A percentile compares a stretch with the other conserved stretches of the same genome.
phyloP scores from a whole-genome alignment of 2,329 filamentous ascomycete species.

The Xylaria multiplex region DNA sequence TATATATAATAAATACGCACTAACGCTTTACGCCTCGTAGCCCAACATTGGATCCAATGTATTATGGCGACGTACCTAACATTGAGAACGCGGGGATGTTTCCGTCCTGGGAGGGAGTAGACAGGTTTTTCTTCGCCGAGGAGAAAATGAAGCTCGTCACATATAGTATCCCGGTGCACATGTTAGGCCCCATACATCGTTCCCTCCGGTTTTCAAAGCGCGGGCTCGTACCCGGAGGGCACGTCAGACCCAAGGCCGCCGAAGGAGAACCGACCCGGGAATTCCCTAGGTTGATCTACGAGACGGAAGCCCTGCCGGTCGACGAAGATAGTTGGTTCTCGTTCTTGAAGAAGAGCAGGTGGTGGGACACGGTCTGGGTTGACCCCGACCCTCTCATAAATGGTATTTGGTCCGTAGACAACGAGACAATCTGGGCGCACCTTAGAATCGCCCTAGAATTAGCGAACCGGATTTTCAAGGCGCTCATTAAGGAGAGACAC shows the following conservation, averaged over 20 bases:
- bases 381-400: not conserved
- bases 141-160: fast-evolving
- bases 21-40: conserved; percentile 15
- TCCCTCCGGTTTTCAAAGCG: conserved; percentile 2
- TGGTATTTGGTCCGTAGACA: conserved; percentile 24
- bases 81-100: not conserved
- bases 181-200: conserved; percentile 17
- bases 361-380: not conserved
- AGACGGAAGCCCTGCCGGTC: conserved; percentile 15
- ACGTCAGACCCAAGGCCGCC: not conserved
- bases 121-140: conserved; percentile 20
- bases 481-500: conserved; percentile 29
- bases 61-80: not conserved
- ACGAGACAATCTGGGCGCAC: conserved; percentile 21
- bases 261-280: not conserved
- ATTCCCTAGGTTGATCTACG: conserved; percentile 1
- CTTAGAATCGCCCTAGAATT: conserved; percentile 27
- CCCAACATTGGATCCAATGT: conserved; percentile 21
- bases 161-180: not conserved
- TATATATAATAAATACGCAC: not conserved
- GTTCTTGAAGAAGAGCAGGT: conserved; percentile 27
- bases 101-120: not conserved
- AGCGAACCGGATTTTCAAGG: conserved; percentile 26
- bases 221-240: conserved; percentile 19
- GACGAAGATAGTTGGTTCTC: conserved; percentile 30